Base-by-base conservation (phyloP, 179 eudicot species). In the Pouteria campechiana region DNA sequence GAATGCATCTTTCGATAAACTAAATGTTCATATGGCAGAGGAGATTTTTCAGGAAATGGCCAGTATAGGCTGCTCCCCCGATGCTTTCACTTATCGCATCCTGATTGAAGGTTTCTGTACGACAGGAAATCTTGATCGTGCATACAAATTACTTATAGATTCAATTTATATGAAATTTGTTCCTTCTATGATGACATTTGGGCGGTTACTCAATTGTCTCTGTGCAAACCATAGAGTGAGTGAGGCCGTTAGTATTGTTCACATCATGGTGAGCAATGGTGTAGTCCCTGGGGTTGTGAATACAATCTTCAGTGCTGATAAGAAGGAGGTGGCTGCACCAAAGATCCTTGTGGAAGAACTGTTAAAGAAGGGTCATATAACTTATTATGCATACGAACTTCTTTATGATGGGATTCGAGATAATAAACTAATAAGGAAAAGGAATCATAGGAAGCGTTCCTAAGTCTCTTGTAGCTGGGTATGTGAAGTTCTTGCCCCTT, bases 71-170 rank as follows among this genome's bases (percentile, higher is more conserved):
- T 78, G 75, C 46, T 23, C 48, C 39, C 85, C 95, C 19, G 93
- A 89, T 55, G 55, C 31, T 49, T 84, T 64, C 61, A 84, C 93
- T 32, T 89, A 70, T 38, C 74, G 82, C 30, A 78, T 76, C 52
- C 61, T 89, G 69, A 63, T 89, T 44, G 81, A 84, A 69, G 95
- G 95, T 9, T 81, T 78, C 46, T 89, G 97, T 65, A 89, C 71
- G 63, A 42, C 72, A 0, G 93, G 80, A 35, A 70, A 78, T 24
- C 54, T 48, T 53, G 81, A 72, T 58, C 65, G 60, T 48, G 97
- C 79, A 33, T 71, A 75, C 55, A 46, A 44, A 7, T 78, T 68
- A 53, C 86, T 89, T 21, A 55, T 70, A 50, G 61, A 81, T 18
- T 58, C 46, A 34, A 58, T 76, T 4, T 58, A 50, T 43, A 68